phyloP scores from a whole-genome alignment of 345 rosid genomes.

The Crucihimalaya himalaica region DNA sequence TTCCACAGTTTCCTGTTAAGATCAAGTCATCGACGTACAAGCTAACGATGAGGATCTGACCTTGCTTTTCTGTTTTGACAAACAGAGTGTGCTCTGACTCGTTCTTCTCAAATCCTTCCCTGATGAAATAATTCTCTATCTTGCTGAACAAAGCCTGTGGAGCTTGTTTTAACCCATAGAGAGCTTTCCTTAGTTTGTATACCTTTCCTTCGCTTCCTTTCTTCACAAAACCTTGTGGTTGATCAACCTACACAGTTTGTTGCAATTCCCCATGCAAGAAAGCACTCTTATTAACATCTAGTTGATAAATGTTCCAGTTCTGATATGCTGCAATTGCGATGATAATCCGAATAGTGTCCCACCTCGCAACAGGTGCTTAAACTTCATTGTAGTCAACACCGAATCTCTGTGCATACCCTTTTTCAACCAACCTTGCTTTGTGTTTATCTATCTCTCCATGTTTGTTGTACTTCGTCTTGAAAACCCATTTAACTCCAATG shows the following conservation, averaged over 20 bases:
- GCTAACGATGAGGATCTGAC: background rate
- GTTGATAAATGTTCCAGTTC: background rate
- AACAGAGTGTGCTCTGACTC: background rate
- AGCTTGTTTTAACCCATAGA: background rate
- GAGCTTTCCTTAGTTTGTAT: background rate
- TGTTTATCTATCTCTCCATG: too few species aligned
- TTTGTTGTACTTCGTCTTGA: too few species aligned
- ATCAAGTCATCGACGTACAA: background rate
- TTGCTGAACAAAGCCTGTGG: background rate
- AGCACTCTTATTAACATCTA: background rate
- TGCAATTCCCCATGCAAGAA: background rate
- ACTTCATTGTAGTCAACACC: too few species aligned
- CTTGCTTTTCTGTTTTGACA: background rate
- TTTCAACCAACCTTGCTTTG: too few species aligned
- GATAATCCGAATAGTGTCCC: too few species aligned
- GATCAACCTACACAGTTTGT: background rate
- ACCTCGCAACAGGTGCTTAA: too few species aligned
- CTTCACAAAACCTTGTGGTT: background rate
- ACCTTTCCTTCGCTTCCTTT: background rate
- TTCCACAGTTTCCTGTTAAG: background rate
- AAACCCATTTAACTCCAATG: too few species aligned
- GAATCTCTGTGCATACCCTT: too few species aligned
- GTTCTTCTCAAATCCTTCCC: background rate
- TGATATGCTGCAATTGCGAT: background rate
- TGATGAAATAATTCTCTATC: background rate